These are phyloP conservation scores for Poterioochromonas sp. DNA, from an alignment of 352 stramenopile genomes.

Conservation along the genomic window DNA sequence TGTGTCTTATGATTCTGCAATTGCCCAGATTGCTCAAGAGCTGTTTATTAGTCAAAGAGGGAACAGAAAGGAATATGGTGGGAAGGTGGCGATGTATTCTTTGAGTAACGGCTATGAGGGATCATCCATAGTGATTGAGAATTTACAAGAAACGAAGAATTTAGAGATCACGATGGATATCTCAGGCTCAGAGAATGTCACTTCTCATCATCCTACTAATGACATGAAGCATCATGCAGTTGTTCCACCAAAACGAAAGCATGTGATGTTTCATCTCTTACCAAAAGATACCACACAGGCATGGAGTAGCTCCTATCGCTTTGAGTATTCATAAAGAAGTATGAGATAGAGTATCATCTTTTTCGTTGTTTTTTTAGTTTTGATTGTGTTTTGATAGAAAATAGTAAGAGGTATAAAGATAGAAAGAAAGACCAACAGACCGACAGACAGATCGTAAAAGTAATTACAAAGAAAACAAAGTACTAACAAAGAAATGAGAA, in stretches of 20 bases:
- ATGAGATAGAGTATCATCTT: too few relatives aligned
- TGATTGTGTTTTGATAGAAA: too few relatives aligned
- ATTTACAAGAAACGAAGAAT: background rate
- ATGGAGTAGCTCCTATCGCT: background rate
- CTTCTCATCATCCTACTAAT: background rate
- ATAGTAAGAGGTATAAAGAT: too few relatives aligned
- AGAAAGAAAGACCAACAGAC: too few relatives aligned
- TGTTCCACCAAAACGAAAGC: background rate
- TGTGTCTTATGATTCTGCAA: constrained; percentile 23
- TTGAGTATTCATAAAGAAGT: background rate
- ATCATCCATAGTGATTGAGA: constrained; percentile 33
- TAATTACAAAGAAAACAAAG: too few relatives aligned
- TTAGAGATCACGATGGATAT: background rate
- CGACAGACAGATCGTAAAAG: too few relatives aligned
- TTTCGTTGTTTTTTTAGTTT: too few relatives aligned
- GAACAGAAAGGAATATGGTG: constrained; percentile 25
- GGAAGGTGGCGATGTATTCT: constrained; percentile 34
- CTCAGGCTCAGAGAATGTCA: constrained; percentile 1
- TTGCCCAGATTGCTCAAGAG: constrained; percentile 35
- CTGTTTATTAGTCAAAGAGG: constrained; percentile 28
- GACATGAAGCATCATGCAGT: background rate
- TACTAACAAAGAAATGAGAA: too few relatives aligned
- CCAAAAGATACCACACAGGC: too few relatives aligned
- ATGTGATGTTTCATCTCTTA: background rate
- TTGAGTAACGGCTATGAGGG: constrained; percentile 25